Percentiles rank a stretch among this genome's conserved stretches.
Conservation (phyloP, 352 stramenopile species). For the Globisporangium okanoganense region DNA sequence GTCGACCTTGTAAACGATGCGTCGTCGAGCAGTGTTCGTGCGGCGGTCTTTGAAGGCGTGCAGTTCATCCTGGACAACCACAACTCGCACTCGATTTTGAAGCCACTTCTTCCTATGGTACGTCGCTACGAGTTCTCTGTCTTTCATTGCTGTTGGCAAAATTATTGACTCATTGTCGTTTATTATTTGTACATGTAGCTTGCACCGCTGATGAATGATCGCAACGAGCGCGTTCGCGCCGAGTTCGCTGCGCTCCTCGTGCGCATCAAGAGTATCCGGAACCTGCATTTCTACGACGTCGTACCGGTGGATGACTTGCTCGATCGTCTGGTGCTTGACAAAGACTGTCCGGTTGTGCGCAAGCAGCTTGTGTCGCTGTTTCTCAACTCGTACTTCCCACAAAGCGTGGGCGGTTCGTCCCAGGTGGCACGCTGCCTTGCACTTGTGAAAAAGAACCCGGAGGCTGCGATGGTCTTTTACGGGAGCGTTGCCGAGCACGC, state of each 20-base stretch:
- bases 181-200: constrained; percentile 30
- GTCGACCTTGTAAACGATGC: constrained; percentile 81
- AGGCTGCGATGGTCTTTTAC: constrained; percentile 83
- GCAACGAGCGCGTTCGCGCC: constrained; percentile 77
- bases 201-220: constrained; percentile 77
- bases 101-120: constrained; percentile 81
- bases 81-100: constrained; percentile 80
- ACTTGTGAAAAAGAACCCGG: constrained; percentile 77
- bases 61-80: constrained; percentile 88
- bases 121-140: constrained; percentile 9
- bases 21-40: constrained; percentile 69
- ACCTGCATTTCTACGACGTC: constrained; percentile 86
- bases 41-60: constrained; percentile 79
- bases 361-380: constrained; percentile 83
- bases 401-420: constrained; percentile 71
- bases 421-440: constrained; percentile 79
- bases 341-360: constrained; percentile 41
- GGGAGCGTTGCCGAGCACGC: constrained; percentile 66
- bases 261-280: constrained; percentile 85
- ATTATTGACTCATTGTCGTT: background rate
- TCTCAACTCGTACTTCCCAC: constrained; percentile 86
- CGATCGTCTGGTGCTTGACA: constrained; percentile 67
- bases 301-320: constrained; percentile 76
- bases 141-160: background rate
- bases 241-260: constrained; percentile 76